Conservation (phyloP, 73 alveolate genomes). For the Effrenium voratum region DNA sequence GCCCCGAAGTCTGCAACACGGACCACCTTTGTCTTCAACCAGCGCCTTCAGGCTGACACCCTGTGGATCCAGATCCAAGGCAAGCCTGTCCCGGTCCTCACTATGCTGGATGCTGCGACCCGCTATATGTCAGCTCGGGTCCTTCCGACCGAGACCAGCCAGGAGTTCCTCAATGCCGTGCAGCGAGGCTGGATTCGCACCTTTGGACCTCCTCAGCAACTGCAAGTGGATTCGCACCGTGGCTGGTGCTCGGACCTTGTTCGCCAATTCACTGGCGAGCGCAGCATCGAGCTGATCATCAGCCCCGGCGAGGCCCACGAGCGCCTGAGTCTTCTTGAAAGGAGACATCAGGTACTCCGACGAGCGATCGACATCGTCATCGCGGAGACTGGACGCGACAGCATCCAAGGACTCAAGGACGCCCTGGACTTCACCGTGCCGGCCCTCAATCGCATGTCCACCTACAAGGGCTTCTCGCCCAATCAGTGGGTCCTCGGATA, state of each 20-base stretch:
- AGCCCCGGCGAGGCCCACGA: no score
- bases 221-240: constrained; percentile 5
- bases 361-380: no score
- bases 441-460: no score
- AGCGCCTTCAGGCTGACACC: constrained; percentile 33
- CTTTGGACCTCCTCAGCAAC: neutral
- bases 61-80: neutral
- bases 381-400: no score
- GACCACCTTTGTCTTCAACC: neutral
- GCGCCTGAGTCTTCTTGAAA: no score
- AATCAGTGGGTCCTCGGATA: no score
- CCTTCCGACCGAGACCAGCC: neutral
- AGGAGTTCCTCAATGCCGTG: constrained; percentile 6
- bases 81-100: no score
- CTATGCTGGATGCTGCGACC: neutral
- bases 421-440: no score
- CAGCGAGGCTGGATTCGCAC: neutral
- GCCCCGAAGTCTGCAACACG: neutral
- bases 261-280: neutral
- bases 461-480: no score
- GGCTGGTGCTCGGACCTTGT: constrained; percentile 15
- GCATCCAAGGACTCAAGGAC: no score
- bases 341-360: no score
- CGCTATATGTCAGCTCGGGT: neutral
- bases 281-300: neutral